These are phyloP conservation scores for Borovskyia barvae DNA, from an alignment of 208 protist genomes.

Conservation along the genomic window DNA sequence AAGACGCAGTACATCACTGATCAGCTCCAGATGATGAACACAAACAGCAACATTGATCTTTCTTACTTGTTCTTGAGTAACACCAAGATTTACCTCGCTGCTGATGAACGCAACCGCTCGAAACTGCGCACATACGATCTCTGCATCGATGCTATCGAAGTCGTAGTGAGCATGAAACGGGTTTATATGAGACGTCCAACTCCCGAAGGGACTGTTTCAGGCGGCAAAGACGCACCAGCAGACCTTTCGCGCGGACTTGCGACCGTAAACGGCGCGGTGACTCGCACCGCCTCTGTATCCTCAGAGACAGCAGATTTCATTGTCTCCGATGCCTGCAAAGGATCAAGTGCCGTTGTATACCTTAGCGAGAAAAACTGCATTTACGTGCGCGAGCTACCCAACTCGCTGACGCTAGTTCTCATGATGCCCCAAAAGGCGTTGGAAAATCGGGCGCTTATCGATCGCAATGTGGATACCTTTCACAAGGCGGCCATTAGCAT, in stretches of 20 bases:
- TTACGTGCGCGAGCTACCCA: slow-evolving; percentile 85
- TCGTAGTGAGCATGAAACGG: slow-evolving; percentile 71
- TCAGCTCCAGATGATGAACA: slow-evolving; percentile 86
- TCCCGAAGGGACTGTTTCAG: no score
- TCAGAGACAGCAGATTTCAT: no score
- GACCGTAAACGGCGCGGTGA: no score
- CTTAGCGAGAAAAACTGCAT: slow-evolving; percentile 66
- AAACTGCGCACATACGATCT: slow-evolving; percentile 84
- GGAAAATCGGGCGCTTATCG: slow-evolving; percentile 71
- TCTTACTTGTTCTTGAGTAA: slow-evolving; percentile 86
- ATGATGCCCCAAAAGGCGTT: slow-evolving; percentile 82
- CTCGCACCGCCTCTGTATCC: no score
- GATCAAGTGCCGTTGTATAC: slow-evolving; percentile 28
- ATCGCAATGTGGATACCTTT: slow-evolving; percentile 83
- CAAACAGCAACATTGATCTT: slow-evolving; percentile 82
- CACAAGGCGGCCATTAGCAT: slow-evolving; percentile 72
- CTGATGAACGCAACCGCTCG: slow-evolving; percentile 77
- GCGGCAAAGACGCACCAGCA: no score
- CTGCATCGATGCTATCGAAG: slow-evolving; percentile 87
- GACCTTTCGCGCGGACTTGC: no score
- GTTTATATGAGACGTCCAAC: slow-evolving; percentile 42
- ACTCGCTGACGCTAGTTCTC: slow-evolving; percentile 78
- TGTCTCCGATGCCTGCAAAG: slow-evolving; percentile 25
- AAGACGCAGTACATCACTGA: slow-evolving; percentile 82
- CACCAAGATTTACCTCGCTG: slow-evolving; percentile 85